Percentiles rank a stretch among this genome's conserved stretches.
Evolutionary conservation across 2,329 filamentous ascomycete genomes (phyloP).

Genomic region (Fusarium irregulare): DNA sequence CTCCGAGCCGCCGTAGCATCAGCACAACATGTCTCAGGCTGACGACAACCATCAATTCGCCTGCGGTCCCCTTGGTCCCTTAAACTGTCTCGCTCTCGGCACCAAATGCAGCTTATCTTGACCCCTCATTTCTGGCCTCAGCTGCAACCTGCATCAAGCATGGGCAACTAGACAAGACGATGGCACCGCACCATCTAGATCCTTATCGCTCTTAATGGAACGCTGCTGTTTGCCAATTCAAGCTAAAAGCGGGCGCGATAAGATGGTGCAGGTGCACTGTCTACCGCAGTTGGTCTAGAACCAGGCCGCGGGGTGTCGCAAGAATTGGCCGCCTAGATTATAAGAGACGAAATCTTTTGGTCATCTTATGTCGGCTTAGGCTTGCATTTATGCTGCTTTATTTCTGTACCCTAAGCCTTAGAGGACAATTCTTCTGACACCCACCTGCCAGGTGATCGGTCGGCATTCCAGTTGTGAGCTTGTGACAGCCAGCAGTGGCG

Average conservation of each 20-base stretch:
- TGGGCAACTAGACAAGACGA: slow-evolving; percentile 2
- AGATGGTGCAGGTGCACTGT: not conserved
- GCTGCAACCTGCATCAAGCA: slow-evolving; percentile 1
- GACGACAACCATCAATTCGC: not conserved
- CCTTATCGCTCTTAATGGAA: slow-evolving; percentile 7
- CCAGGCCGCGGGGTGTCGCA: too few species aligned
- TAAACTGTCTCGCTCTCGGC: not conserved
- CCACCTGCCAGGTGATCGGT: not conserved
- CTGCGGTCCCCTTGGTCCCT: slow-evolving; percentile 1
- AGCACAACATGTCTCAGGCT: not conserved
- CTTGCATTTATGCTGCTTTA: too few species aligned
- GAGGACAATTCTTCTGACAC: too few species aligned
- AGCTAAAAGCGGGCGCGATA: slow-evolving; percentile 10
- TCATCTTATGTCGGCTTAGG: too few species aligned
- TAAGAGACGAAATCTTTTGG: too few species aligned
- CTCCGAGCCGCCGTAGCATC: slow-evolving; percentile 14
- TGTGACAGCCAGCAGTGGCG: slow-evolving; percentile 7
- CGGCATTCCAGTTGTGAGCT: slow-evolving; percentile 4
- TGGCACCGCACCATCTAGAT: not conserved
- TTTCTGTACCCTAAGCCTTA: too few species aligned
- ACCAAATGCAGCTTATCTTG: slow-evolving; percentile 1
- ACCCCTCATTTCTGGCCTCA: slow-evolving; percentile 19
- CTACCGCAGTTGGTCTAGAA: slow-evolving; percentile 2
- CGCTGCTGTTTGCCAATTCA: not conserved
- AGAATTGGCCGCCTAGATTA: too few species aligned